Base-by-base conservation (phyloP, 306 rosid genomes). In the Castanea mollissima region DNA sequence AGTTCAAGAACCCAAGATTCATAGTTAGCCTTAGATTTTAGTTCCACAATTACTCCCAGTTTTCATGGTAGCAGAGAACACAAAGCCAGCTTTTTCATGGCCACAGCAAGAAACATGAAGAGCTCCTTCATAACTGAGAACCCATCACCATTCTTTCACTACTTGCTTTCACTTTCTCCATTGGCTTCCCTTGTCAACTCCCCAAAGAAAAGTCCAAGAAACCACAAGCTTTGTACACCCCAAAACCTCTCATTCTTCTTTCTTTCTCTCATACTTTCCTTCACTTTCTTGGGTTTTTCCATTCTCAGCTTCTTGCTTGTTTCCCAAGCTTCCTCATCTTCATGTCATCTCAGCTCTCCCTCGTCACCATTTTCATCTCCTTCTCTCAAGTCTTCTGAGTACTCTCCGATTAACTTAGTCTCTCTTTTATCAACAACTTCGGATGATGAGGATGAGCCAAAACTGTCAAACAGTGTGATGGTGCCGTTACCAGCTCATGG, bases 401-500 rank as follows among this genome's bases (percentile, higher is more conserved):
- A 29, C 23, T 16, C 88, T 58, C 73, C 76, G 1, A 18, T 71
- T n/a, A 55, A 72, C 74, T 29, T 79, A 0, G 68, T 85, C 14
- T 76, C 85, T 0, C 84, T 87, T 34, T 82, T 76, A 21, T 73
- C 83, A 2, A 57, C 57, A 2, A 55, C 21, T 52, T 65, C 82
- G 2, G 31, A 76, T 2, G 49, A 51, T 34, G 81, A 56, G 25
- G 76, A 71, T 0, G 76, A 31, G 67, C 86, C 82, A 11, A 78
- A 46, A 20, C 77, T 81, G 6, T 73, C 86, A 5, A 32, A 34
- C 20, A 65, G 75, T 12, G 76, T 46, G 2, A 81, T 87, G 83
- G 85, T 83, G 59, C 90, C 90, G 0, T 70, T 89, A 10, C 90
- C 92, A 0, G 80, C 86, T 18, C 89, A 77, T 5, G 74, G 82